Percentiles rank a stretch among this genome's conserved stretches.
These are phyloP conservation scores for Blastobotrys illinoisensis DNA, from an alignment of 1,139 yeast species.

Conservation along the genomic window DNA sequence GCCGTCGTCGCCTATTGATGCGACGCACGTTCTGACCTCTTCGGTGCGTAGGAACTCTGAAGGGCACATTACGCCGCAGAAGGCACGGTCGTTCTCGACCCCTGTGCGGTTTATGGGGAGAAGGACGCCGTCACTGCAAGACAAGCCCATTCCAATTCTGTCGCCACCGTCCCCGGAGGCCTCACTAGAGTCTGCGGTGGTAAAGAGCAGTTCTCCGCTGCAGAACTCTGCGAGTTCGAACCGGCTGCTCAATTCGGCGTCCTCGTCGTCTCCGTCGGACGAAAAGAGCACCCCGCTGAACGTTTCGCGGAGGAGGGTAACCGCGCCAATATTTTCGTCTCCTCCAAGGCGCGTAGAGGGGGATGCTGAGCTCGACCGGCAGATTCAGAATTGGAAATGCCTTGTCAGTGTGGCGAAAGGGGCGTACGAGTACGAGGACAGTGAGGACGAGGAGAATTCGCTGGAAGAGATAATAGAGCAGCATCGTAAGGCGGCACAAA, in stretches of 20 bases:
- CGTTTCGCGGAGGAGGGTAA: not conserved
- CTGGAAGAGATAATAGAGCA: constrained; percentile 33
- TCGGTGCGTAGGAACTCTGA: not conserved
- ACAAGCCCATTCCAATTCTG: constrained; percentile 28
- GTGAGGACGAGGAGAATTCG: constrained; percentile 24
- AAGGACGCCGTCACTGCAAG: constrained; percentile 29
- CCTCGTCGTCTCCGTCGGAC: constrained; percentile 2
- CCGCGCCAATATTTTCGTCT: not conserved
- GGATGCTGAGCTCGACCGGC: constrained; percentile 26
- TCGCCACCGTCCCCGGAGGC: constrained; percentile 24
- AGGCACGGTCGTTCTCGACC: constrained; percentile 24
- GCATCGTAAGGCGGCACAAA: constrained; percentile 43
- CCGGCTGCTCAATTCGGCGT: not conserved
- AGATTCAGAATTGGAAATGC: constrained; percentile 26
- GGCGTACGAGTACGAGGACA: constrained; percentile 33
- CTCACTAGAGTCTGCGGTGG: not conserved
- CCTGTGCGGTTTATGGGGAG: constrained; percentile 14
- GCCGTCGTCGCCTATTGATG: constrained; percentile 14
- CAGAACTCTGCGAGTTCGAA: not conserved
- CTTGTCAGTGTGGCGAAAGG: constrained; percentile 33
- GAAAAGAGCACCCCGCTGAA: not conserved
- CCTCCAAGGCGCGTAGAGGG: constrained; percentile 4
- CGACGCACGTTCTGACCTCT: not conserved
- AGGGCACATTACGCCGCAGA: constrained; percentile 22
- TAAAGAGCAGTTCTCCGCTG: not conserved